phyloP scores from a whole-genome alignment of 2,329 filamentous ascomycete genomes.

The Trichoderma cornu-damae region DNA sequence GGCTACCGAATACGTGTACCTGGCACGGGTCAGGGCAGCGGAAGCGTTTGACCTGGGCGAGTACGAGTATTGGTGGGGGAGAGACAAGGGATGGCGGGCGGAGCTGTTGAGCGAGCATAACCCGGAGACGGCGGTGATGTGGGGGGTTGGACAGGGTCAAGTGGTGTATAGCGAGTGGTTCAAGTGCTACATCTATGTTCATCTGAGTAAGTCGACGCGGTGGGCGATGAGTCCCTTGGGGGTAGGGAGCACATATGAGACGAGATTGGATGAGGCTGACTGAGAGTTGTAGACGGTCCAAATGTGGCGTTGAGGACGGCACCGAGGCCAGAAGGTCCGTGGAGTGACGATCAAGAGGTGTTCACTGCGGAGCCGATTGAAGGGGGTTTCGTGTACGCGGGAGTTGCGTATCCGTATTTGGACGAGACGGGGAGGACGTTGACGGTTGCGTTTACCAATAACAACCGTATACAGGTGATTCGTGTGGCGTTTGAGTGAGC shows the following conservation, averaged over 20 bases:
- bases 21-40: conserved; percentile 32
- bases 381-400: conserved; percentile 32
- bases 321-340: conserved; percentile 33
- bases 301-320: conserved; percentile 22
- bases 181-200: conserved; percentile 34
- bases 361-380: conserved; percentile 33
- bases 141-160: conserved; percentile 36
- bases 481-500: conserved; percentile 28
- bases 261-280: background rate
- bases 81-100: conserved; percentile 33
- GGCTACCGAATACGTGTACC: conserved; percentile 31
- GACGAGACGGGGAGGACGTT: conserved; percentile 34
- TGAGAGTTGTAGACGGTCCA: conserved; percentile 1
- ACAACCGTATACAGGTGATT: conserved; percentile 36
- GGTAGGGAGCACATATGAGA: no score
- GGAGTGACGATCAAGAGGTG: conserved; percentile 34
- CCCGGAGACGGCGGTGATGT: conserved; percentile 36
- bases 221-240: no score
- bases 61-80: conserved; percentile 41
- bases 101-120: conserved; percentile 30
- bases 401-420: conserved; percentile 36
- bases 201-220: conserved; percentile 20
- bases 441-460: conserved; percentile 38
- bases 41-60: conserved; percentile 34
- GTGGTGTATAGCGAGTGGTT: conserved; percentile 35